Evolutionary conservation across 2,329 filamentous ascomycete species (phyloP).

Genomic region (Fusarium metavorans): DNA sequence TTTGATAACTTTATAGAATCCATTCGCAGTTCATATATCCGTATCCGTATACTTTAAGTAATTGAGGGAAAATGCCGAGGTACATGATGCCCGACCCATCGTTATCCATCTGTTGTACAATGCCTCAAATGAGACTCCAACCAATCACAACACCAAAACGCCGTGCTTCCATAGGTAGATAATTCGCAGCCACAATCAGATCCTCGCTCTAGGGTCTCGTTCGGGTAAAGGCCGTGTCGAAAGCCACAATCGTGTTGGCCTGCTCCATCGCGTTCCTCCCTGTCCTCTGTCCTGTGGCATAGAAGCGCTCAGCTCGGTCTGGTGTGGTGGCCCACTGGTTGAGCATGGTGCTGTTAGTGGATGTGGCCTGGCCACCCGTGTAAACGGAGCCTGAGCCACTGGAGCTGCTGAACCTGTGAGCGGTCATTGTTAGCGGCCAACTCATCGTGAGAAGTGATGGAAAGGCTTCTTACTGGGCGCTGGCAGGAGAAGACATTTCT

Average conservation of each 20-base stretch:
- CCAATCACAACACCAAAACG: slow-evolving; percentile 16
- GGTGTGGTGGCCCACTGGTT: slow-evolving; percentile 16
- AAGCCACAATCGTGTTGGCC: slow-evolving; percentile 21
- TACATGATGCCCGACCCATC: background rate
- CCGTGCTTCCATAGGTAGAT: slow-evolving; percentile 17
- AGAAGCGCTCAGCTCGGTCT: slow-evolving; percentile 28
- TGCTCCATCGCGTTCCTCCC: slow-evolving; percentile 13
- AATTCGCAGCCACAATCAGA: slow-evolving; percentile 17
- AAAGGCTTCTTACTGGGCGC: slow-evolving; percentile 19
- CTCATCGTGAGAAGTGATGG: background rate
- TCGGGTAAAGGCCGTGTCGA: slow-evolving; percentile 16
- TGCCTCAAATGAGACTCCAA: background rate
- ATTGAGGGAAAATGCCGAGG: background rate
- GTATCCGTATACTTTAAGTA: background rate
- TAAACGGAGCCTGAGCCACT: slow-evolving; percentile 28
- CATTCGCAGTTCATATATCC: background rate
- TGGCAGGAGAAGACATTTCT: slow-evolving; percentile 25
- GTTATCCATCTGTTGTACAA: slow-evolving; percentile 22
- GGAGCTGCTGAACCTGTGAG: slow-evolving; percentile 19
- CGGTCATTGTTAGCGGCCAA: slow-evolving; percentile 1
- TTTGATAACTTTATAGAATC: background rate
- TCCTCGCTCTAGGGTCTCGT: background rate
- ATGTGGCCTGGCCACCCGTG: slow-evolving; percentile 23
- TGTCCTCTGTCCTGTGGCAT: slow-evolving; percentile 23
- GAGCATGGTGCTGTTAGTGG: slow-evolving; percentile 16